These are phyloP conservation scores for Pouteria campechiana DNA, from an alignment of 179 eudicot species.

Conservation along the genomic window DNA sequence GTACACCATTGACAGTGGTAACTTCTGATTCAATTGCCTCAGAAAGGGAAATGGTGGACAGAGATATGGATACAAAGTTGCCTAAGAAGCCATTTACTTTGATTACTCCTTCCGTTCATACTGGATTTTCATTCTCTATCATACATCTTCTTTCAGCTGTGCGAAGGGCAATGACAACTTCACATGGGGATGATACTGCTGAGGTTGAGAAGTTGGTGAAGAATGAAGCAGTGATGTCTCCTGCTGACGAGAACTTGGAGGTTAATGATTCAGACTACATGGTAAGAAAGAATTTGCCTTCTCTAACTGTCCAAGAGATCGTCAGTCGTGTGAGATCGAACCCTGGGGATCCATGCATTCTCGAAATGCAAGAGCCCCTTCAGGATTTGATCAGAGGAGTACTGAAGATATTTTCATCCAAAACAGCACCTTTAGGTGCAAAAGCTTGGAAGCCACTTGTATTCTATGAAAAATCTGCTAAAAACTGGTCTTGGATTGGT, in stretches of 20 bases:
- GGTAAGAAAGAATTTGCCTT: constrained; percentile 22
- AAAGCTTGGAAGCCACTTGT: constrained; percentile 93
- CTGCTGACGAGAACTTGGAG: constrained; percentile 23
- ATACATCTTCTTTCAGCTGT: constrained; percentile 88
- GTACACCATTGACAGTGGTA: constrained; percentile 27
- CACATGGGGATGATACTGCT: constrained; percentile 29
- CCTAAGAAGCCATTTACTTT: constrained; percentile 55
- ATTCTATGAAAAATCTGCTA: constrained; percentile 45
- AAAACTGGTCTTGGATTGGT: constrained; percentile 81
- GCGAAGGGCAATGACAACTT: constrained; percentile 57
- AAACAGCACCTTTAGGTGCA: constrained; percentile 76
- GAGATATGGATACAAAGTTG: constrained; percentile 45
- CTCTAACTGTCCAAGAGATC: constrained; percentile 59
- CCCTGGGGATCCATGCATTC: constrained; percentile 83
- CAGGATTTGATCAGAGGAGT: constrained; percentile 79
- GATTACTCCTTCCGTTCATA: constrained; percentile 71
- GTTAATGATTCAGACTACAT: constrained; percentile 16
- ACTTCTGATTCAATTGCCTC: constrained; percentile 25
- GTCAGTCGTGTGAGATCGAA: constrained; percentile 68
- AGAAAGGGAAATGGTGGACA: constrained; percentile 34
- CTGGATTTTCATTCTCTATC: constrained; percentile 77
- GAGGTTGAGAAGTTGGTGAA: constrained; percentile 29
- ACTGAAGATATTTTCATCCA: constrained; percentile 62
- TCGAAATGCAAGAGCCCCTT: constrained; percentile 85
- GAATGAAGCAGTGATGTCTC: constrained; percentile 23